phyloP scores from a whole-genome alignment of 164 flowering plant genomes.

The Taxillus chinensis region DNA sequence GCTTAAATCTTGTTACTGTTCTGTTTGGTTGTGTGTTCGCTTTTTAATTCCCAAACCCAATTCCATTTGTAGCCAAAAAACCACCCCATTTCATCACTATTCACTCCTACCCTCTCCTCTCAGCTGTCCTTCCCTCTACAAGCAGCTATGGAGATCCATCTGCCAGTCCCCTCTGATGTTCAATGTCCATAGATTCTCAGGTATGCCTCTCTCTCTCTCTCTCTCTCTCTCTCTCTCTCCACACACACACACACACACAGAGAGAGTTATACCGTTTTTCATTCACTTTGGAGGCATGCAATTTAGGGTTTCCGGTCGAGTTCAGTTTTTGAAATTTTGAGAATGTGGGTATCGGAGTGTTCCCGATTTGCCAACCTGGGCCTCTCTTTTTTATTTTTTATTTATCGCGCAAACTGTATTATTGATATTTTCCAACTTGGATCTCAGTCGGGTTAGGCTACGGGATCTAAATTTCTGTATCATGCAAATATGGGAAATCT shows the following conservation, averaged over 20 bases:
- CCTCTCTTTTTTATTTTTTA: constrained; percentile 6
- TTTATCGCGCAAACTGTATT: not conserved
- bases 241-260: not conserved
- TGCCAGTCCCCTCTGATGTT: not conserved
- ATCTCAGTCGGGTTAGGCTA: constrained; percentile 1
- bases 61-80: not conserved
- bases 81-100: constrained; percentile 1
- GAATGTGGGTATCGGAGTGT: constrained; percentile 16
- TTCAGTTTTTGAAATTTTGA: constrained; percentile 8
- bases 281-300: not conserved
- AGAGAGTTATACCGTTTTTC: not conserved
- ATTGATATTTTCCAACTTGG: not conserved
- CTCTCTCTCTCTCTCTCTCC: not conserved
- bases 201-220: constrained; percentile 3
- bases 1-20: not conserved
- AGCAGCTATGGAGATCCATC: constrained; percentile 6
- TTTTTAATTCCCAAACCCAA: not conserved
- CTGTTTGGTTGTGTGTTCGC: not conserved
- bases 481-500: not conserved
- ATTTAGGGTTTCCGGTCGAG: constrained; percentile 11
- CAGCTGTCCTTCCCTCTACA: not conserved
- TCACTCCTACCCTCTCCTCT: not conserved
- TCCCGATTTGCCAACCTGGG: constrained; percentile 14
- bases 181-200: not conserved
- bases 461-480: constrained; percentile 9